These are phyloP conservation scores for Pseudogymnoascus sp. DNA, from an alignment of 2,329 filamentous ascomycete genomes.

Conservation along the genomic window DNA sequence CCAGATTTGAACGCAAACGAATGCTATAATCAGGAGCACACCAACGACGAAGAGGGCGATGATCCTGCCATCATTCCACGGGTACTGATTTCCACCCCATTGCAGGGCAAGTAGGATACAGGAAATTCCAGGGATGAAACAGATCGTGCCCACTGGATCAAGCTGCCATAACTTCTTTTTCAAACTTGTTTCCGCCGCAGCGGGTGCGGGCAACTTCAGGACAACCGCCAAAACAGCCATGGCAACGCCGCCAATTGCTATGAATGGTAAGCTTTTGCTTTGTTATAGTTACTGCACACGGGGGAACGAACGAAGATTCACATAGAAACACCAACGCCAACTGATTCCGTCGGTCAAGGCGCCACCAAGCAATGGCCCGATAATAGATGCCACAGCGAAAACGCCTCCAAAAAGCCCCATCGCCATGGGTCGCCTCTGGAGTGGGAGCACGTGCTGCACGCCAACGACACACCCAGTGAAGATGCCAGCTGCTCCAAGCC, in stretches of 20 bases:
- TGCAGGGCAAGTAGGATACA: constrained; percentile 32
- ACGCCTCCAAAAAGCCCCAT: constrained; percentile 22
- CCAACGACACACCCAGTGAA: constrained; percentile 29
- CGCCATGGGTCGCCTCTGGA: constrained; percentile 21
- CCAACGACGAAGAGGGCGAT: constrained; percentile 30
- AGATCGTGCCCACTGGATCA: constrained; percentile 31
- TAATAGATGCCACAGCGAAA: constrained; percentile 24
- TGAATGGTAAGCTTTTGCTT: not conserved
- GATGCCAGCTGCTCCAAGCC: constrained; percentile 26
- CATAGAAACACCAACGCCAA: constrained; percentile 31
- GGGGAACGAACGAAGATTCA: constrained; percentile 29
- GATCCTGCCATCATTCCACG: constrained; percentile 31
- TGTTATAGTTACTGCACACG: not conserved
- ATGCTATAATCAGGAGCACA: constrained; percentile 22
- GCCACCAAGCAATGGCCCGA: constrained; percentile 34
- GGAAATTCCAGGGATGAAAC: constrained; percentile 27
- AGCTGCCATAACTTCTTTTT: constrained; percentile 34
- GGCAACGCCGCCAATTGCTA: constrained; percentile 27
- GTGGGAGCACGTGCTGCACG: constrained; percentile 23
- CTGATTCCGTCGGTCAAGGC: constrained; percentile 34
- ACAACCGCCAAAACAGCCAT: constrained; percentile 31
- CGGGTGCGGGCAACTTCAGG: constrained; percentile 30
- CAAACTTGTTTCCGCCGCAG: constrained; percentile 34
- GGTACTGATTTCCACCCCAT: constrained; percentile 41
- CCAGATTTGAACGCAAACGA: constrained; percentile 16